Evolutionary conservation across 2,329 filamentous ascomycete species (phyloP).

Genomic region (Escovopsis sp.): DNA sequence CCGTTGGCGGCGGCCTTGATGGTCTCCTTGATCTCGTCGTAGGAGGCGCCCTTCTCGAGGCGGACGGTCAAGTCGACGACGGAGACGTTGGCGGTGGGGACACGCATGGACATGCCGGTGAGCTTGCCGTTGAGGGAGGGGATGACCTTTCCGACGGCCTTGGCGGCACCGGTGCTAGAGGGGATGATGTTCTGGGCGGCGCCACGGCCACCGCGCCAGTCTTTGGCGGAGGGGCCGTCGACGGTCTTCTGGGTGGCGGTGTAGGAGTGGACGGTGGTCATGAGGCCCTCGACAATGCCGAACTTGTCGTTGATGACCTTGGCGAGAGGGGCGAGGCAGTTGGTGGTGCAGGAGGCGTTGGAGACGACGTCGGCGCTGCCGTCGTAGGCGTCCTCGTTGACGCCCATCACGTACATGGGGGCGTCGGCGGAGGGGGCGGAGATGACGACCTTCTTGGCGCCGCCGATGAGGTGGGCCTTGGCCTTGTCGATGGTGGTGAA

Average conservation of each 20-base stretch:
- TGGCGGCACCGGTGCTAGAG: slow-evolving; percentile 96
- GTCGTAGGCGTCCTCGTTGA: slow-evolving; percentile 92
- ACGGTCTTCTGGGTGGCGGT: slow-evolving; percentile 99
- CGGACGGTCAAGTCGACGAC: slow-evolving; percentile 95
- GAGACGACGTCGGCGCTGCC: slow-evolving; percentile 85
- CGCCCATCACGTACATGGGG: slow-evolving; percentile 99
- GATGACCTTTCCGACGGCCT: slow-evolving; percentile 99
- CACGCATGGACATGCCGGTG: slow-evolving; percentile 99
- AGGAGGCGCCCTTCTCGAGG: slow-evolving; percentile 74
- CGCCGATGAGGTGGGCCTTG: slow-evolving; percentile 81
- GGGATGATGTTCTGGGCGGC: slow-evolving; percentile 99
- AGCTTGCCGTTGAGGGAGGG: slow-evolving; percentile 97
- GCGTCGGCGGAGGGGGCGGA: slow-evolving; percentile 87
- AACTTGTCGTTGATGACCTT: slow-evolving; percentile 99
- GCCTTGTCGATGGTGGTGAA: slow-evolving; percentile 99
- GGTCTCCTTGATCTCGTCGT: slow-evolving; percentile 84
- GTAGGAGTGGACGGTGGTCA: slow-evolving; percentile 99
- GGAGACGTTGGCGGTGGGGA: slow-evolving; percentile 96
- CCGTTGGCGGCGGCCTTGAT: slow-evolving; percentile 79
- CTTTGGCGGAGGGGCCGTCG: slow-evolving; percentile 93
- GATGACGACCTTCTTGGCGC: slow-evolving; percentile 96
- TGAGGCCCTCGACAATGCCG: slow-evolving; percentile 93
- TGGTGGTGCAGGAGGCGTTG: slow-evolving; percentile 99
- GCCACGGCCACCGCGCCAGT: slow-evolving; percentile 97
- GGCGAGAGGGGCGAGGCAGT: slow-evolving; percentile 97